Evolutionary conservation across 2,329 filamentous ascomycete genomes (phyloP), one percentile per base, ranked within the genome.

Genomic region (Neocatenulostroma microsporum): DNA sequence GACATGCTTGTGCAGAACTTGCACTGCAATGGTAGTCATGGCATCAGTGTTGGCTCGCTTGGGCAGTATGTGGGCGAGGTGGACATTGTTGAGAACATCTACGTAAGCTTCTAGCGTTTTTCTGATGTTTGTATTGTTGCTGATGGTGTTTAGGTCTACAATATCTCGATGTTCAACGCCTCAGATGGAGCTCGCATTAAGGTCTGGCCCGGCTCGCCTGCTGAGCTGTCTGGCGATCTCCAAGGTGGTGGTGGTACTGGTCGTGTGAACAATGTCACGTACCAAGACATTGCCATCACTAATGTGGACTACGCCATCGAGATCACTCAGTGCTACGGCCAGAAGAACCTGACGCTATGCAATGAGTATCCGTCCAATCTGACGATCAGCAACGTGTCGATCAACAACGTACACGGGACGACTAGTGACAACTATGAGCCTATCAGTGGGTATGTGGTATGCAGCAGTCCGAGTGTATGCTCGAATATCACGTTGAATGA

Each of bases 111-210:
- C n/a, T 15, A 13, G 14, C 10, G 8, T 28, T n/a, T n/a, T n/a
- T n/a, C n/a, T n/a, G n/a, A n/a, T n/a, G n/a, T n/a, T n/a, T n/a
- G n/a, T n/a, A n/a, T 30, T n/a, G n/a, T 14, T 7, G 21, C 27
- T 19, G 6, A 7, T 17, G 24, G n/a, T 23, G 9, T 70, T 28
- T 50, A 59, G 49, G 51, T 61, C 28, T 53, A 57, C 46, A 60
- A 62, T 41, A 46, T 60, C 42, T 51, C 41, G 36, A 56, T 61
- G 60, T 54, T 60, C 48, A 62, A 66, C 39, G 54, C 53, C 3
- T 64, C 72, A 36, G 75, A 82, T 45, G 79, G 76, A 20, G 80
- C 80, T 0, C 74, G 80, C 41, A 83, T 85, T 62, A 84, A 84
- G 59, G 79, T 83, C 37, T 84, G 80, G 80, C 78, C 80, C 0